Percentiles rank a stretch among this genome's conserved stretches.
phyloP scores from a whole-genome alignment of 2,329 filamentous ascomycete genomes.

The Sarocladium oryzae region DNA sequence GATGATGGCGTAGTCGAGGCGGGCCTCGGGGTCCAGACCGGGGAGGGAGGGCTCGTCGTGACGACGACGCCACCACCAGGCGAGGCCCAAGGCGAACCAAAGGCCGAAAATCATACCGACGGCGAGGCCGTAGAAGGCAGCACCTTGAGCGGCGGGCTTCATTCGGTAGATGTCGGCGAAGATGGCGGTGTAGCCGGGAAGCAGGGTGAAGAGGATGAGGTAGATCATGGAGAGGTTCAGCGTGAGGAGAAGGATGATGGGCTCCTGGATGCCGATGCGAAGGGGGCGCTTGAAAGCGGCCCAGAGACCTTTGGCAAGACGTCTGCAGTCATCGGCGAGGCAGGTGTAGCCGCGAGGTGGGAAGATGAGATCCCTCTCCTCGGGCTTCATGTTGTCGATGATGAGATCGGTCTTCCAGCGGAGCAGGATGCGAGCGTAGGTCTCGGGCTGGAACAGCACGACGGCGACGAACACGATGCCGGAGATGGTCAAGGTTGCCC shows the following conservation, averaged over 20 bases:
- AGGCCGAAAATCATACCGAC: not conserved
- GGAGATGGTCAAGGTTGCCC: not conserved
- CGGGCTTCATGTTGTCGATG: constrained; percentile 1
- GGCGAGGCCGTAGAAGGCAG: not conserved
- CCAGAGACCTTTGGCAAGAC: not conserved
- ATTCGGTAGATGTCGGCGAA: not conserved
- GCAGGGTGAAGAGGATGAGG: constrained; percentile 5
- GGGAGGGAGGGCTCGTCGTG: not conserved
- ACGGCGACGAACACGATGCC: not conserved
- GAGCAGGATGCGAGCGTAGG: constrained; percentile 1
- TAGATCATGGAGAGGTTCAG: not conserved
- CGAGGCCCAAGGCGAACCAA: not conserved
- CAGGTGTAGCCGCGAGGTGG: not conserved
- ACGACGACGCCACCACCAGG: not conserved
- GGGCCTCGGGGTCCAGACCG: not conserved
- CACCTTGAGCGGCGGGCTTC: not conserved
- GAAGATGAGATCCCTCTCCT: not conserved
- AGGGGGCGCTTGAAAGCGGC: not conserved
- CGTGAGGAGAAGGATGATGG: not conserved
- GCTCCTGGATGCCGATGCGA: not conserved
- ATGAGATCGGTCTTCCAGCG: constrained; percentile 6
- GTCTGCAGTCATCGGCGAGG: not conserved
- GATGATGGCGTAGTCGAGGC: not conserved
- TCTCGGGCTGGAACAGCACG: constrained; percentile 1
- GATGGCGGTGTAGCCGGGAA: constrained; percentile 1